Evolutionary conservation across 2,329 filamentous ascomycete genomes (phyloP).

Genomic region (Diaporthe aspalathi): DNA sequence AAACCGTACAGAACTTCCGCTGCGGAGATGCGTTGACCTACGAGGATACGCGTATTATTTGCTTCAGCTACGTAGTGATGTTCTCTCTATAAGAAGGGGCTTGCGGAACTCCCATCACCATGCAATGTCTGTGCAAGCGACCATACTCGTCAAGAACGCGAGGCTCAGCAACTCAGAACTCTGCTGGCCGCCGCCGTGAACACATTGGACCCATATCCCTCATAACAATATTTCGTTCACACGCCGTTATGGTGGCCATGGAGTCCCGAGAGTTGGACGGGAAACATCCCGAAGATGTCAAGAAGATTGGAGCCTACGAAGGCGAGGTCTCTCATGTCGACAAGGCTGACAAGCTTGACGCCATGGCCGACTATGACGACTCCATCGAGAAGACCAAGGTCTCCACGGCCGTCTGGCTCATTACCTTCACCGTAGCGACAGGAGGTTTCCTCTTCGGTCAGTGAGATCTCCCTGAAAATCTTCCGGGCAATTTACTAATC

Average conservation of each 20-base stretch:
- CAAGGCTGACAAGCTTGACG: not conserved
- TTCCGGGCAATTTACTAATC: not conserved
- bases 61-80: not conserved
- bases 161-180: too few relatives aligned
- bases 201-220: too few relatives aligned
- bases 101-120: too few relatives aligned
- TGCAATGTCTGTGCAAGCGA: not conserved
- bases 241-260: not conserved
- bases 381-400: constrained; percentile 45
- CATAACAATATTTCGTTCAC: not conserved
- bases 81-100: not conserved
- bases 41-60: not conserved
- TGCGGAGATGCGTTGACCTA: not conserved
- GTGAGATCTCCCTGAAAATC: not conserved
- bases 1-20: not conserved
- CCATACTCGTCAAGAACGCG: not conserved
- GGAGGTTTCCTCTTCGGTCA: constrained; percentile 46
- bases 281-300: constrained; percentile 1
- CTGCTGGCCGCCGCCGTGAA: too few relatives aligned
- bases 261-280: not conserved
- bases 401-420: constrained; percentile 45
- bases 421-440: constrained; percentile 45
- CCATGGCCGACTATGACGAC: constrained; percentile 41
- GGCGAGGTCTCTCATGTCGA: constrained; percentile 10
- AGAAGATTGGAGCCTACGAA: not conserved